Conservation (phyloP, 805 yeast genomes). For the Cyberlindnera xylosilytica region DNA sequence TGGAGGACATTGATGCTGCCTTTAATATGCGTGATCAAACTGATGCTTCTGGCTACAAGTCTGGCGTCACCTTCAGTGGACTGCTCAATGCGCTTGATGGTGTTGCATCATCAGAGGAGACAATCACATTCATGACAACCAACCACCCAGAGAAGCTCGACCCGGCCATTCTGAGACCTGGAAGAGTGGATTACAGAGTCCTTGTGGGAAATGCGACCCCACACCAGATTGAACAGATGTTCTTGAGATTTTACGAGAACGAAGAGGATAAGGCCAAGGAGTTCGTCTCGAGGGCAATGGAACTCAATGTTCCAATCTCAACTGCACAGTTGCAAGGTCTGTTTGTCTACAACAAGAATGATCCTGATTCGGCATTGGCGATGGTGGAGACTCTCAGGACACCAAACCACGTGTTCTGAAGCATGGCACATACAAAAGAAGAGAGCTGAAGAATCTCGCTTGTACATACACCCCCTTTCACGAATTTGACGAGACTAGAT, state of each 20-base stretch:
- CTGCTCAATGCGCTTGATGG: constrained; percentile 93
- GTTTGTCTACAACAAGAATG: constrained; percentile 86
- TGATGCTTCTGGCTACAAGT: constrained; percentile 70
- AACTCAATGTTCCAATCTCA: constrained; percentile 58
- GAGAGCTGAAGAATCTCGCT: not conserved
- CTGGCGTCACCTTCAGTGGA: constrained; percentile 96
- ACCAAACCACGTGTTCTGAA: constrained; percentile 33
- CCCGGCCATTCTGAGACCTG: constrained; percentile 92
- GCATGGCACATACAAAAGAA: not conserved
- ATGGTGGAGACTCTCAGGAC: constrained; percentile 46
- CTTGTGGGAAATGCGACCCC: constrained; percentile 84
- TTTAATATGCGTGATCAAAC: constrained; percentile 78
- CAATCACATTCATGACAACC: constrained; percentile 96
- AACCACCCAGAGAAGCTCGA: constrained; percentile 94
- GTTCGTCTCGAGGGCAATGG: constrained; percentile 39
- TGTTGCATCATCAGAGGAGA: constrained; percentile 95
- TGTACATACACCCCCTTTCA: constrained; percentile 13
- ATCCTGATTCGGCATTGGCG: constrained; percentile 69
- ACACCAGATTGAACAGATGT: constrained; percentile 79
- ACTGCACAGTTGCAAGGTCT: constrained; percentile 96
- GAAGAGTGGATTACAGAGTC: constrained; percentile 84
- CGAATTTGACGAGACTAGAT: not conserved
- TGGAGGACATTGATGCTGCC: constrained; percentile 97
- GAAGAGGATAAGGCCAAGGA: constrained; percentile 50
- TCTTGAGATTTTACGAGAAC: constrained; percentile 75